Conservation (phyloP, 2,329 filamentous ascomycete species). For the Beauveria rudraprayagi region DNA sequence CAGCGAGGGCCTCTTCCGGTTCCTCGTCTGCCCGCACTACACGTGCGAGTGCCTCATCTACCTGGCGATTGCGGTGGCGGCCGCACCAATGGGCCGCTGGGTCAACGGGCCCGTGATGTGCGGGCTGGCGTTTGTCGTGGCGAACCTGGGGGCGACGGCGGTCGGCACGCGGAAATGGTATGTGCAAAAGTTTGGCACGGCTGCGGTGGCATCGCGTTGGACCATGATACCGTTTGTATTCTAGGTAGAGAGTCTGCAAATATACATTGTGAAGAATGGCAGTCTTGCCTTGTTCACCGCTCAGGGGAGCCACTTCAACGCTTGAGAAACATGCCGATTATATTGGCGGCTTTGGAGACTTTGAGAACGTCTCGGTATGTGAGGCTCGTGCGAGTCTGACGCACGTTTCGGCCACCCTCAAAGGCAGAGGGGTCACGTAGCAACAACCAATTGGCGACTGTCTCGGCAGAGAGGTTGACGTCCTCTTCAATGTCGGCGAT, state of each 20-base stretch:
- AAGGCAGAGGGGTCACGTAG: conserved; percentile 43
- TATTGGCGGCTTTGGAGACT: conserved; percentile 65
- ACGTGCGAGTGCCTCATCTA: conserved; percentile 83
- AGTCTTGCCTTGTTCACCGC: not conserved
- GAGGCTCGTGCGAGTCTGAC: conserved; percentile 59
- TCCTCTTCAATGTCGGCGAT: conserved; percentile 63
- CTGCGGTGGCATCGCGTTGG: conserved; percentile 56
- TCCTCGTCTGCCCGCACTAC: conserved; percentile 81
- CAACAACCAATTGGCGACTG: conserved; percentile 65
- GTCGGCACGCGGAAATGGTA: conserved; percentile 75
- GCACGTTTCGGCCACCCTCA: conserved; percentile 44
- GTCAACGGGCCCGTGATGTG: conserved; percentile 68
- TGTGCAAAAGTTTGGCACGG: conserved; percentile 60
- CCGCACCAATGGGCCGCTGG: conserved; percentile 57
- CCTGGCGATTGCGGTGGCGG: conserved; percentile 62
- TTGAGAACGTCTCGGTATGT: conserved; percentile 83
- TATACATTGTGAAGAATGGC: not conserved
- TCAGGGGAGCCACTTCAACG: conserved; percentile 20
- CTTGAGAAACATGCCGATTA: conserved; percentile 46
- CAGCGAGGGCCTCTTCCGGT: conserved; percentile 59
- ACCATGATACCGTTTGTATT: conserved; percentile 68
- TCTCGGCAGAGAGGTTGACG: conserved; percentile 49
- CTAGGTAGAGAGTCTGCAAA: conserved; percentile 23
- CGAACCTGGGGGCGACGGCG: conserved; percentile 79
- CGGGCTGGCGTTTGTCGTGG: conserved; percentile 62